Conservation (phyloP, 2,329 filamentous ascomycete species). For the Zalaria sp. region DNA sequence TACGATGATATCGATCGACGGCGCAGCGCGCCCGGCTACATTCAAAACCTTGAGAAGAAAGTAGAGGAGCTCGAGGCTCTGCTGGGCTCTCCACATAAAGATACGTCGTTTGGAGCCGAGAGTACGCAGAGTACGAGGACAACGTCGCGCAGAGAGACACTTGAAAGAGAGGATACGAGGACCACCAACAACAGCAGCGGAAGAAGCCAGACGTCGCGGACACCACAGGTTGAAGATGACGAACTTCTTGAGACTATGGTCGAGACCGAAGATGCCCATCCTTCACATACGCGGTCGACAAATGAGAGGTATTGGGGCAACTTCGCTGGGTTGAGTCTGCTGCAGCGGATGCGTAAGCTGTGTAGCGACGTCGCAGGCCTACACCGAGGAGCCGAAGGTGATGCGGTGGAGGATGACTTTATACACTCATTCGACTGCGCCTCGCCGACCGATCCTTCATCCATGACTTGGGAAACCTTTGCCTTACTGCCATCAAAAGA, state of each 20-base stretch:
- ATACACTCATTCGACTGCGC: background rate
- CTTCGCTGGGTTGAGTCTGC: conserved; percentile 7
- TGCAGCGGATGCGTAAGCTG: conserved; percentile 7
- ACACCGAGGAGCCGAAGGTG: background rate
- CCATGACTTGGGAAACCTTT: conserved; percentile 1
- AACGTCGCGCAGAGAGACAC: background rate
- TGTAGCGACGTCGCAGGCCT: conserved; percentile 2
- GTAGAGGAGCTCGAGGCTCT: background rate
- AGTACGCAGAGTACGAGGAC: background rate
- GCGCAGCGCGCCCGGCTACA: background rate
- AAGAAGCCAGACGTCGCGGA: background rate
- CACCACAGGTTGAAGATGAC: background rate
- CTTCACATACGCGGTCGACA: background rate
- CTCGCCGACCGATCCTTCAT: background rate
- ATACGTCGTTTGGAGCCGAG: background rate
- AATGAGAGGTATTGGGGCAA: conserved; percentile 1
- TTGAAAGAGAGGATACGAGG: background rate
- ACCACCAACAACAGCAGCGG: background rate
- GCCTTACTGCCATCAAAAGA: conserved; percentile 7
- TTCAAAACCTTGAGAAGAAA: background rate
- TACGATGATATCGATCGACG: background rate
- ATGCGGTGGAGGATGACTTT: background rate
- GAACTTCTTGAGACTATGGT: background rate
- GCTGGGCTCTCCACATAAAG: background rate
- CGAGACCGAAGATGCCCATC: background rate